These are phyloP conservation scores for Solanum commersonii DNA, from an alignment of 257 asterid genomes.

Conservation along the genomic window DNA sequence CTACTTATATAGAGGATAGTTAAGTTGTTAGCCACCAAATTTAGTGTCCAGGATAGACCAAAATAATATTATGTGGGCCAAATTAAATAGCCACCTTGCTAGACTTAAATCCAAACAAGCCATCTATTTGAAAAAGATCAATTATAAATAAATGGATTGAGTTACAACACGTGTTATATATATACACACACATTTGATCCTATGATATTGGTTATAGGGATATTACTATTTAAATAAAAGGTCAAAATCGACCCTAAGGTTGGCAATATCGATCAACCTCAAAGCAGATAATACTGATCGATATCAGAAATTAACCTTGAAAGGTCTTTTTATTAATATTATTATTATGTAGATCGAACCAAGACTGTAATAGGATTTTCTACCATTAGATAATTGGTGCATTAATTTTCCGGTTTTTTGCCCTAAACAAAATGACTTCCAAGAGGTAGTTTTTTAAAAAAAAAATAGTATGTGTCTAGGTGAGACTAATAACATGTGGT, in stretches of 20 bases:
- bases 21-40: not conserved
- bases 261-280: not conserved
- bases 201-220: not conserved
- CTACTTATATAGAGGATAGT: not conserved
- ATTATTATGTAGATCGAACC: not conserved
- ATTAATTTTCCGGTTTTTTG: no score
- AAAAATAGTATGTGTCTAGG: not conserved
- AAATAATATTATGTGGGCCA: not conserved
- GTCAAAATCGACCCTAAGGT: not conserved
- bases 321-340: no score
- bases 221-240: no score
- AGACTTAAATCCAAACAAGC: not conserved
- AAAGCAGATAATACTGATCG: not conserved
- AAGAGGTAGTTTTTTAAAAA: no score
- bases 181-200: not conserved
- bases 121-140: not conserved
- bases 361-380: no score
- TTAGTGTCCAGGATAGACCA: not conserved
- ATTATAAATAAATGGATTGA: not conserved
- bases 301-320: no score
- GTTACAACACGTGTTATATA: not conserved
- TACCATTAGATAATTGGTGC: not conserved
- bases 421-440: no score
- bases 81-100: not conserved
- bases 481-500: not conserved